Percentiles rank a stretch among this genome's conserved stretches.
These are phyloP conservation scores for Aspergillus aculeatus DNA, from an alignment of 2,329 filamentous ascomycete species.

Conservation along the genomic window DNA sequence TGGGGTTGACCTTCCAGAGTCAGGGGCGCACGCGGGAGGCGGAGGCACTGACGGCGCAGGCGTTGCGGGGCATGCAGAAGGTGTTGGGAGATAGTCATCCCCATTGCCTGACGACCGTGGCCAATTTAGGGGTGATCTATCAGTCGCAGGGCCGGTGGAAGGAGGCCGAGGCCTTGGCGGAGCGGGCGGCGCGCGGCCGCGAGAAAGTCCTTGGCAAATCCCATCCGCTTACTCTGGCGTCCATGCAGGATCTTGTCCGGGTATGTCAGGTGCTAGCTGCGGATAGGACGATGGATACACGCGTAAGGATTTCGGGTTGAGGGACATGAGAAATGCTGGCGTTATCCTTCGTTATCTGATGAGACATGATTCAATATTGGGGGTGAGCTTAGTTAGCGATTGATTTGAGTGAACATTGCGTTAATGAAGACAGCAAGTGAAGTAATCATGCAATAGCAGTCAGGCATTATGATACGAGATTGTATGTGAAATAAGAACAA, in stretches of 20 bases:
- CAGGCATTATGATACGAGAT: background rate
- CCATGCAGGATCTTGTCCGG: slow-evolving; percentile 10
- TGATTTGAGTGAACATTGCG: background rate
- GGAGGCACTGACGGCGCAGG: slow-evolving; percentile 6
- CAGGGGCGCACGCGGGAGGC: slow-evolving; percentile 1
- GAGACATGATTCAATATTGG: background rate
- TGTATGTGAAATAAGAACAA: too few relatives aligned
- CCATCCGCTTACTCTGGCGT: slow-evolving; percentile 6
- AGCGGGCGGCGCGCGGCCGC: slow-evolving; percentile 1
- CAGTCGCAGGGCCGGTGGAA: slow-evolving; percentile 12
- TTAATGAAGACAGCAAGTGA: background rate
- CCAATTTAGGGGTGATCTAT: slow-evolving; percentile 9
- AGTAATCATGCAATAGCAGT: background rate
- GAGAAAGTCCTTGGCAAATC: slow-evolving; percentile 7
- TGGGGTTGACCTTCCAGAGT: slow-evolving; percentile 10
- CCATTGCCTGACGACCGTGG: slow-evolving; percentile 8
- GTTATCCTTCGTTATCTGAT: background rate
- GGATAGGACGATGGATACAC: background rate
- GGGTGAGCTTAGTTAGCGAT: background rate
- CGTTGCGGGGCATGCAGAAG: slow-evolving; percentile 8
- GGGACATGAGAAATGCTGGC: background rate
- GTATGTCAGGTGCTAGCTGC: slow-evolving; percentile 7
- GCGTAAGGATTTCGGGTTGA: background rate
- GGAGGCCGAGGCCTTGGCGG: slow-evolving; percentile 4
- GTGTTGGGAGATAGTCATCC: slow-evolving; percentile 4